Percentiles rank a stretch among this genome's conserved stretches.
Evolutionary conservation across 2,329 filamentous ascomycete species (phyloP).

Genomic region (Aspergillus niger): DNA sequence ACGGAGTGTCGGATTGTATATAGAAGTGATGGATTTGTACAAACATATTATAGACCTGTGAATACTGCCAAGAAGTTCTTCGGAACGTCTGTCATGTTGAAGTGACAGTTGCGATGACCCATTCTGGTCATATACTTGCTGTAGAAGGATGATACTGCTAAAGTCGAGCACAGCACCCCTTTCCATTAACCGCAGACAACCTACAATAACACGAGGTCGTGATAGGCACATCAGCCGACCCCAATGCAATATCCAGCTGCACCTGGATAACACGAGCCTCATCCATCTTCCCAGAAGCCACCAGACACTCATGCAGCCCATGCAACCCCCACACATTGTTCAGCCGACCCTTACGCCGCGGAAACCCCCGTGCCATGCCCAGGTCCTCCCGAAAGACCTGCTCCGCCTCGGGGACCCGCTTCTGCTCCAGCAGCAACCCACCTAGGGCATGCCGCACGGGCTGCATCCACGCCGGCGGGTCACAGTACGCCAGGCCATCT

Average conservation of each 20-base stretch:
- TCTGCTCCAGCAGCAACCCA: conserved; percentile 67
- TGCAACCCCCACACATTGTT: conserved; percentile 74
- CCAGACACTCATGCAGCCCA: conserved; percentile 68
- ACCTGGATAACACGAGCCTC: conserved; percentile 50
- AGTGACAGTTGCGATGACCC: background rate
- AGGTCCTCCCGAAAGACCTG: conserved; percentile 61
- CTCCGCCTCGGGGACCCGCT: conserved; percentile 54
- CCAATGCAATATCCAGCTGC: conserved; percentile 53
- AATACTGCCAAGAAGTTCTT: background rate
- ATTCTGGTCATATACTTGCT: background rate
- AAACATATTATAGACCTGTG: background rate
- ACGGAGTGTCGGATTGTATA: background rate
- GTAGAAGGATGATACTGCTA: too few species aligned
- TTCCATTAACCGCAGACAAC: background rate
- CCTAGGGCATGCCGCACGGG: conserved; percentile 69
- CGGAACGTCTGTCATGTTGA: background rate
- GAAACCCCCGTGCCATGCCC: conserved; percentile 53
- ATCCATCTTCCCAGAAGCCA: conserved; percentile 50
- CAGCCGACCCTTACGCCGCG: conserved; percentile 63
- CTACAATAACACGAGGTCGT: conserved; percentile 59
- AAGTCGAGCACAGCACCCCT: background rate
- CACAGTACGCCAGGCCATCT: conserved; percentile 65
- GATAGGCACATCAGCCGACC: conserved; percentile 61
- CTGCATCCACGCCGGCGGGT: conserved; percentile 77
- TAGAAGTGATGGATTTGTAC: background rate